Conservation (phyloP, 345 rosid genomes). For the Chamaenerion angustifolium region DNA sequence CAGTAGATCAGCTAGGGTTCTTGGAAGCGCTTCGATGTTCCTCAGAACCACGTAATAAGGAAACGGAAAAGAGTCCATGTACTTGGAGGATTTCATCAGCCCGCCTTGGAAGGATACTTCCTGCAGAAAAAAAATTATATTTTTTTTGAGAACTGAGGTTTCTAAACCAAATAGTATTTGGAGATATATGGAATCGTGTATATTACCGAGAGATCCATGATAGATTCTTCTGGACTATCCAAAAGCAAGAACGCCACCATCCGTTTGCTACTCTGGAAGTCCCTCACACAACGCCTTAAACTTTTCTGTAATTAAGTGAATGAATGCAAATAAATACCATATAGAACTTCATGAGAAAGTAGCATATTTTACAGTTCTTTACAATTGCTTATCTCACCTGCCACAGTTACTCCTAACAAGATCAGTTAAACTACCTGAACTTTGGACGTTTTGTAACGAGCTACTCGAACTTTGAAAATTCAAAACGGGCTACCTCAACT, state of each 20-base stretch:
- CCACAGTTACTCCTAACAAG: too few relatives aligned
- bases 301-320: constrained; percentile 28
- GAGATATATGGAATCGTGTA: background rate
- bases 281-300: constrained; percentile 59
- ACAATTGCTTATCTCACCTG: too few relatives aligned
- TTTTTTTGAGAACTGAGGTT: too few relatives aligned
- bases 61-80: constrained; percentile 87
- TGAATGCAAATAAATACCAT: background rate
- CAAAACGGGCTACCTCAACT: too few relatives aligned
- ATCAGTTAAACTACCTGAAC: too few relatives aligned
- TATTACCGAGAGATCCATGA: constrained; percentile 54
- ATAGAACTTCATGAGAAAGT: too few relatives aligned
- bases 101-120: constrained; percentile 35
- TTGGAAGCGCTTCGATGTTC: constrained; percentile 73
- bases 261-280: constrained; percentile 56
- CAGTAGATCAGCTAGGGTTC: constrained; percentile 66
- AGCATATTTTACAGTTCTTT: too few relatives aligned
- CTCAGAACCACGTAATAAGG: constrained; percentile 70
- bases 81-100: constrained; percentile 29
- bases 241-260: constrained; percentile 87
- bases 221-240: constrained; percentile 57
- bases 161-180: too few relatives aligned
- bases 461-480: too few relatives aligned
- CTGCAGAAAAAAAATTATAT: constrained; percentile 13
- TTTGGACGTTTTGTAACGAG: too few relatives aligned